Base-by-base conservation (phyloP, 129 eudicot species). In the Solidago caesia region DNA sequence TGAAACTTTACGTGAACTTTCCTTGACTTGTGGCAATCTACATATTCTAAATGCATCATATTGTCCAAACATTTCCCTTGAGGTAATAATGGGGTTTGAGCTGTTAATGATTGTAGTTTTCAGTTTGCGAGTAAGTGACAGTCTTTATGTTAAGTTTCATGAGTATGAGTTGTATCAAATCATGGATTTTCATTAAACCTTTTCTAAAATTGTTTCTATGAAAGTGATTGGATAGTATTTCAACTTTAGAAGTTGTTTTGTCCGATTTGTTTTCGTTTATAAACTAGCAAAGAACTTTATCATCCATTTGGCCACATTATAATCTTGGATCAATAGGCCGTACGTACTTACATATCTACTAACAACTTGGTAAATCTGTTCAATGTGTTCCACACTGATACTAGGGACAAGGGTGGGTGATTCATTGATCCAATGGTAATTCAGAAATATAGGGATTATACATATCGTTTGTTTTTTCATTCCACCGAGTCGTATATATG, bases 1-100 rank as follows among this genome's bases (percentile, higher is more conserved):
- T 61, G 99, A 94, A 75, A 90, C 99, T 2, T 83, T 94, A 29
- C 99, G 96, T 62, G 97, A 87, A 8, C 88, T 94, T 76, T 89
- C 96, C 52, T 26, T 0, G 11, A 71, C 79, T 45, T 90, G 97
- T 82, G 79, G 64, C 13, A 88, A 85, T 77, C 91, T 94, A 16
- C 91, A 67, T 62, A 63, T 80, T 65, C 90, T 94, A 39, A 89
- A 94, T 81, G 99, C 96, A 14, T 94, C 99, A 51, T 94, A 91
- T 84, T 94, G 99, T 84, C 96, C 97, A 27, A 94, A 94, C 84
- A 81, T 94, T 73, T 87, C 97, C 43, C 91, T 94, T 74, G 99
- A 94, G 89, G 99, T 91, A 45, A 44, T 68, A 56, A 27, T 29
- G 56, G 47, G 2, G 65, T 43, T 79, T 29, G 63, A 44, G 56